phyloP scores from a whole-genome alignment of 768 basidiomycete species.

The Pleurotus ostreatus region DNA sequence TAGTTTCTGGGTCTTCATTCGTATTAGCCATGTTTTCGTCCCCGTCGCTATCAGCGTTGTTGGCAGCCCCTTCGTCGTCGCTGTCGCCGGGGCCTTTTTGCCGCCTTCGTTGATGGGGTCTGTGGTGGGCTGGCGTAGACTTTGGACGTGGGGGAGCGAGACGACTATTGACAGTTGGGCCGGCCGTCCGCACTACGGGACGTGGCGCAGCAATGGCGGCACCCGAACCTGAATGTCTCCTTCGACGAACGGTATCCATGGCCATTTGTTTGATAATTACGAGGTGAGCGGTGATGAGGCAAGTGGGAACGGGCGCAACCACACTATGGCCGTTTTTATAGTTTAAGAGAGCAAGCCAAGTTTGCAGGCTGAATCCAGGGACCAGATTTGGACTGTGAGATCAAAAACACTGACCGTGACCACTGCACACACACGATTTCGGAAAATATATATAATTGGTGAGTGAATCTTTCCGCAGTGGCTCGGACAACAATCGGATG shows the following conservation, averaged over 20 bases:
- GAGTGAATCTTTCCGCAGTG: too few relatives aligned
- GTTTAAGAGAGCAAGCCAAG: too few relatives aligned
- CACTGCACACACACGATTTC: too few relatives aligned
- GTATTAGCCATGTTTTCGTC: constrained; percentile 14
- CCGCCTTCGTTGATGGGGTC: constrained; percentile 44
- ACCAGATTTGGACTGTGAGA: background rate
- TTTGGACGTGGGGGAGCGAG: constrained; percentile 63
- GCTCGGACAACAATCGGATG: too few relatives aligned
- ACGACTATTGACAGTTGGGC: constrained; percentile 17
- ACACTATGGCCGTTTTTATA: too few relatives aligned
- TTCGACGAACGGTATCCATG: constrained; percentile 31
- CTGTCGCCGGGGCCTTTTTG: constrained; percentile 38
- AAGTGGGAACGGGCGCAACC: too few relatives aligned
- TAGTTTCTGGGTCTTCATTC: constrained; percentile 20
- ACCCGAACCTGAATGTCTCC: constrained; percentile 63
- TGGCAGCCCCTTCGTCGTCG: constrained; percentile 30
- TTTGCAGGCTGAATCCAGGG: background rate
- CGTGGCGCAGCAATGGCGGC: constrained; percentile 24
- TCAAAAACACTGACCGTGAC: too few relatives aligned
- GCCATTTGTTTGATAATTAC: background rate
- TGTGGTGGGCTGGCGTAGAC: constrained; percentile 64
- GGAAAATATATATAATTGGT: too few relatives aligned
- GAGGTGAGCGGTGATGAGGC: too few relatives aligned
- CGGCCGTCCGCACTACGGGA: constrained; percentile 14
- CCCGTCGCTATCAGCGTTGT: constrained; percentile 12